Evolutionary conservation across 2,329 filamentous ascomycete genomes (phyloP), one percentile per base, ranked within the genome.

Genomic region (Pezicula carpinea): DNA sequence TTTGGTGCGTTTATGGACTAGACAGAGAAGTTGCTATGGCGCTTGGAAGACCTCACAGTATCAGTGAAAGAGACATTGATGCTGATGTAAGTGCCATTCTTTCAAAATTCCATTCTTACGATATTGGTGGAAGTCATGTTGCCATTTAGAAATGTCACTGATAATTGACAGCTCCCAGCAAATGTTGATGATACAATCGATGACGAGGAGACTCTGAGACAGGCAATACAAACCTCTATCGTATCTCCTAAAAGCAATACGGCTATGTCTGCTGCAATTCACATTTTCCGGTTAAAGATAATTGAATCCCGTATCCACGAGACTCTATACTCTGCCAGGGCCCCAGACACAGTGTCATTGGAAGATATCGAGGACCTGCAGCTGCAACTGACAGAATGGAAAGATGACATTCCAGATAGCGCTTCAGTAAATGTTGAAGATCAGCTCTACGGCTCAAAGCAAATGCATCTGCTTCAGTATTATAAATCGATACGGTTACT

Each of bases 401-500:
- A 38, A 17, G 33, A 47, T n/a, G 26, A 22, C 10, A 43, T 47
- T 18, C 45, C 49, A 22, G 38, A 40, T 26, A 40, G 38, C 7
- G 13, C 38, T 15, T 23, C 18, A 22, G 15, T 5, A n/a, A 21
- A 26, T 5, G 15, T 10, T 6, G 38, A 26, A 26, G 38, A 40
- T n/a, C 38, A 40, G 13, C n/a, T n/a, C 10, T 19, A 40, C n/a
- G 11, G 38, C 11, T 40, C 38, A 3, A 11, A 21, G 11, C 38
- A 40, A 23, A 40, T 40, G 38, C 38, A 40, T 40, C 38, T 40
- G 8, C 19, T 40, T 10, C 18, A 40, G 5, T 75, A 74, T 50
- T 66, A 75, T 51, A 64, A 71, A 11, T 67, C 70, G 3, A 60
- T 75, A 1, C 63, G 71, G 10, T 62, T 73, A 10, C 59, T 76